Evolutionary conservation across 2,329 filamentous ascomycete genomes (phyloP).

Genomic region (Fonsecaea multimorphosa): DNA sequence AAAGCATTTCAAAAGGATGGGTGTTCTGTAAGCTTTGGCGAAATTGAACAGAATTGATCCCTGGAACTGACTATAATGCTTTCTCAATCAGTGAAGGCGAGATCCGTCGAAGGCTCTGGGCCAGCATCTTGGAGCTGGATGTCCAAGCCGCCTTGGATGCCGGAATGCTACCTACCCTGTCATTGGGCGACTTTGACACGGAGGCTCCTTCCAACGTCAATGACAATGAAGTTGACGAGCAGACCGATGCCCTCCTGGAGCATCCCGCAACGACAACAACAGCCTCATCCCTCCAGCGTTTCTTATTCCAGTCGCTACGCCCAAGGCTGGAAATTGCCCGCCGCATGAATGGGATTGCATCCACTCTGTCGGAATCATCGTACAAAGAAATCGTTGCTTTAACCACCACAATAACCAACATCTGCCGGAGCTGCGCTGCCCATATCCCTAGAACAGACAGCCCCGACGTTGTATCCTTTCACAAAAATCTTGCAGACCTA

Average conservation of each 20-base stretch:
- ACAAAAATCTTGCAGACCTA: conserved; percentile 59
- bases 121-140: conserved; percentile 46
- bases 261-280: conserved; percentile 35
- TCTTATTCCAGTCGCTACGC: conserved; percentile 36
- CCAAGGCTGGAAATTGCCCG: conserved; percentile 31
- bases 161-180: conserved; percentile 43
- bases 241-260: conserved; percentile 23
- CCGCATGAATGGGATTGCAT: conserved; percentile 42
- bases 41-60: background rate
- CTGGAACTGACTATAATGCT: background rate
- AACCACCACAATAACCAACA: conserved; percentile 40
- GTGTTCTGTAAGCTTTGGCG: conserved; percentile 13
- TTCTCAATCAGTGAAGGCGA: conserved; percentile 28
- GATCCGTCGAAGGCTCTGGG: conserved; percentile 45
- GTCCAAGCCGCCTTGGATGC: conserved; percentile 44
- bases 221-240: conserved; percentile 43
- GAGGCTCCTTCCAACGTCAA: conserved; percentile 48
- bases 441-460: conserved; percentile 23
- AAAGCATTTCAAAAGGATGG: conserved; percentile 34
- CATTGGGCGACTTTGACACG: conserved; percentile 44
- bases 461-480: conserved; percentile 44
- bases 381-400: conserved; percentile 44
- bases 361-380: conserved; percentile 39
- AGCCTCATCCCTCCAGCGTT: conserved; percentile 39
- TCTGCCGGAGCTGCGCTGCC: conserved; percentile 40